phyloP scores from a whole-genome alignment of 1,284 basidiomycete genomes.

The Ceratobasidium sp. region DNA sequence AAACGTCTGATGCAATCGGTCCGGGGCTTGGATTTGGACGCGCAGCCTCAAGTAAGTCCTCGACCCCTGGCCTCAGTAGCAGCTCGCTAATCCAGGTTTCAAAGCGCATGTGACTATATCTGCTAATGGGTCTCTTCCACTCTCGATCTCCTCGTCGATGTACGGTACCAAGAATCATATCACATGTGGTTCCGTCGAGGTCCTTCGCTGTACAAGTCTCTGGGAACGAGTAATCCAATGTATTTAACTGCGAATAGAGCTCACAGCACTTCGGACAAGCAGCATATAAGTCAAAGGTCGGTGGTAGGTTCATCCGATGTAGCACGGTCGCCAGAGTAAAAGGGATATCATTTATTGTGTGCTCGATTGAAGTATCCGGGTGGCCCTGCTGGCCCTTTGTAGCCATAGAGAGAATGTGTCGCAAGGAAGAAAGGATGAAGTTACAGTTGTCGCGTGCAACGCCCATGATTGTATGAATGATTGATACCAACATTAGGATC shows the following conservation, averaged over 20 bases:
- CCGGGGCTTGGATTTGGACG: not conserved
- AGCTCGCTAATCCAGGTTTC: slow-evolving; percentile 16
- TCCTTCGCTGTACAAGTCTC: not conserved
- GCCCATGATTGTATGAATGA: not conserved
- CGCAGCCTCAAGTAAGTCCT: not conserved
- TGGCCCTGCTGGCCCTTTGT: not conserved
- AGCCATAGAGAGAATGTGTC: not conserved
- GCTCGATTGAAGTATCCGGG: not conserved
- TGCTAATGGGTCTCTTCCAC: not conserved
- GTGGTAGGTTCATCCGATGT: not conserved
- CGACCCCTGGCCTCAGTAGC: slow-evolving; percentile 20
- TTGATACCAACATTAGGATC: no score
- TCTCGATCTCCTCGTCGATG: not conserved
- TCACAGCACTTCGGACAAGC: not conserved
- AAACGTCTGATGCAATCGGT: slow-evolving; percentile 45
- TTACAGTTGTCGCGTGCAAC: not conserved
- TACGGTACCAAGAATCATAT: not conserved
- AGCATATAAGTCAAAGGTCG: not conserved
- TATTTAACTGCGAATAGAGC: not conserved
- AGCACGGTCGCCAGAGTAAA: not conserved
- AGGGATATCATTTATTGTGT: not conserved
- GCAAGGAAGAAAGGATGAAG: not conserved
- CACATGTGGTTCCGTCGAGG: not conserved
- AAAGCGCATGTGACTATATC: slow-evolving; percentile 6
- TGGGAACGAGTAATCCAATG: not conserved